Evolutionary conservation across 1,284 basidiomycete genomes (phyloP), one percentile per base, ranked within the genome.

Genomic region (Schizopora paradoxa): DNA sequence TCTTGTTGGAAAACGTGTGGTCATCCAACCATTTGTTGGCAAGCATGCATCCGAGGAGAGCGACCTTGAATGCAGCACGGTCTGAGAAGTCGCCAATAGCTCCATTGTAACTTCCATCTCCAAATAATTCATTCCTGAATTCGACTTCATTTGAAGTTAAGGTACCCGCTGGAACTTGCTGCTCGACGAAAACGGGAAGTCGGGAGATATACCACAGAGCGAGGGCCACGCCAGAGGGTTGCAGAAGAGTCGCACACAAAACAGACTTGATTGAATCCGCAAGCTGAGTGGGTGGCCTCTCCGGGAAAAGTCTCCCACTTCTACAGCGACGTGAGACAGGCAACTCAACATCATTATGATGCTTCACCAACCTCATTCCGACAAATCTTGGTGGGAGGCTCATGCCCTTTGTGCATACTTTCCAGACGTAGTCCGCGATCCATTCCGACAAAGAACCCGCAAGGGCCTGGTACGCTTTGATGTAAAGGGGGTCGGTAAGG

Each of bases 21-120:
- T 93, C 90, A 58, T 93, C 90, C 53, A 93, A 61, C 89, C 90
- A 92, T 66, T 93, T 93, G 64, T 92, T 92, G 18, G 90, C 85
- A 31, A 92, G 70, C 79, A 91, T 87, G 52, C 86, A 85, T 25
- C 89, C 90, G n/a, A 93, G 70, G 14, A 90, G 74, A 49, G 91
- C 72, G 33, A 89, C 65, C 41, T 82, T 76, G 61, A 87, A 88
- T 8, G 81, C 77, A 1, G 77, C 79, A 50, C 68, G 49, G 70
- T 6, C 68, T 66, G 79, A 75, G 21, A 67, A 61, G n/a, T 76
- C 46, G 74, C 76, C 18, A 85, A 64, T 6, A 90, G 65, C 41
- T 79, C 76, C 29, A 66, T 66, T 57, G 85, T 75, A 59, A 90
- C 83, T 16, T 66, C 73, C 43, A 64, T 67, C 57, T 79, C 87